Base-by-base conservation (phyloP, 83 land plant species). In the Picea engelmannii region DNA sequence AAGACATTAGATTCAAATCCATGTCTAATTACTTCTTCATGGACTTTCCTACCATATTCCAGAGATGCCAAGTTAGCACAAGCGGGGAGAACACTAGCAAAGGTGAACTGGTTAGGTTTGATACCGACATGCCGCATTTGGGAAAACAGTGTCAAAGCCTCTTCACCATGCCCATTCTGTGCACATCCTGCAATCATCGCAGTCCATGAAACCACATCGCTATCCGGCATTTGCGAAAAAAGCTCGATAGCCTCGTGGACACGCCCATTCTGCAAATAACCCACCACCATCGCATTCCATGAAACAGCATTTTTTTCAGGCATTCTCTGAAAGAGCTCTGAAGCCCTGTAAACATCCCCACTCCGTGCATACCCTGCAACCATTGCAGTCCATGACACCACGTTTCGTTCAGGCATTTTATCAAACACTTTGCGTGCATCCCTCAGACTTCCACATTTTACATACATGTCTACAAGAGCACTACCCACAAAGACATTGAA, bases 201-300 rank as follows among this genome's bases (percentile, higher is more conserved):
- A 62, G 85, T 87, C 88, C 89, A 87, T 69, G 86, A 87, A 24
- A 90, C 84, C 15, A 84, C 62, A 84, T 90, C 89, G 3, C 62
- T 12, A 12, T 59, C 67, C 4, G 21, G 44, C 93, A 91, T 91
- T 59, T 65, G 79, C 44, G 67, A 65, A 81, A 88, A 91, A 80
- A 88, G 70, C 1, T 68, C 52, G 55, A 86, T 35, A 11, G 87
- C 84, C 73, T 84, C 84, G 11, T 81, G 84, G 0, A 79, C 74
- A 55, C 31, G 17, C n/a, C 93, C 90, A 25, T 86, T 86, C 62
- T 85, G 87, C 7, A 82, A 77, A 81, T 86, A 88, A 12, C 87
- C 90, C 13, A 82, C 74, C 11, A 91, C 79, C 93, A 91, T 88
- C 0, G 90, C 88, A 84, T 91, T 91, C 93, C 93, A 91, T 0